Conservation (phyloP, 768 basidiomycete genomes). For the Mycena latifolia region DNA sequence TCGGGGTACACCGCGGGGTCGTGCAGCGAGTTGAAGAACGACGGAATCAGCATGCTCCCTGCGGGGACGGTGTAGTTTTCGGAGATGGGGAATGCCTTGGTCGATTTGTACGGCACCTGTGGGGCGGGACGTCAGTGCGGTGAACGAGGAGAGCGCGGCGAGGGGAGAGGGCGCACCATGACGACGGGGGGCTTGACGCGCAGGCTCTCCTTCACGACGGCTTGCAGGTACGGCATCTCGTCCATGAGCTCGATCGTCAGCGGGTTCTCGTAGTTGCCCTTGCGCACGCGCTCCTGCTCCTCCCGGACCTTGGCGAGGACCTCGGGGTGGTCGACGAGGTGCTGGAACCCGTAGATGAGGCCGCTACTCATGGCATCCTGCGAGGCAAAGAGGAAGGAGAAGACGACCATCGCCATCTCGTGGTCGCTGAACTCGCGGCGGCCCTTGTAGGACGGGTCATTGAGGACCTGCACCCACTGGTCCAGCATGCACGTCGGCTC, state of each 20-base stretch:
- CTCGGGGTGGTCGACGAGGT: constrained; percentile 93
- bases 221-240: constrained; percentile 92
- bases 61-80: constrained; percentile 93
- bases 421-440: constrained; percentile 89
- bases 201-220: constrained; percentile 94
- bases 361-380: constrained; percentile 99
- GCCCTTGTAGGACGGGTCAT: constrained; percentile 77
- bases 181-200: constrained; percentile 94
- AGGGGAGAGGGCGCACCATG: constrained; percentile 71
- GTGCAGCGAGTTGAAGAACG: constrained; percentile 93
- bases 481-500: constrained; percentile 94
- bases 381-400: constrained; percentile 96
- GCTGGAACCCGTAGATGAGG: constrained; percentile 96
- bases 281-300: constrained; percentile 89
- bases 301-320: constrained; percentile 89
- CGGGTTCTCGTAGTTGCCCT: constrained; percentile 79
- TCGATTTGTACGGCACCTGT: constrained; percentile 93
- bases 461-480: constrained; percentile 86
- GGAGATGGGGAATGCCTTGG: constrained; percentile 92
- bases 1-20: constrained; percentile 90
- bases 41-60: constrained; percentile 94
- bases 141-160: neutral
- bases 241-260: constrained; percentile 92
- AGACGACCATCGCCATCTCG: constrained; percentile 97
- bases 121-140: constrained; percentile 29